Conservation (phyloP, 1,139 yeast genomes). For the Yamadazyma kanchanaburiensis region DNA sequence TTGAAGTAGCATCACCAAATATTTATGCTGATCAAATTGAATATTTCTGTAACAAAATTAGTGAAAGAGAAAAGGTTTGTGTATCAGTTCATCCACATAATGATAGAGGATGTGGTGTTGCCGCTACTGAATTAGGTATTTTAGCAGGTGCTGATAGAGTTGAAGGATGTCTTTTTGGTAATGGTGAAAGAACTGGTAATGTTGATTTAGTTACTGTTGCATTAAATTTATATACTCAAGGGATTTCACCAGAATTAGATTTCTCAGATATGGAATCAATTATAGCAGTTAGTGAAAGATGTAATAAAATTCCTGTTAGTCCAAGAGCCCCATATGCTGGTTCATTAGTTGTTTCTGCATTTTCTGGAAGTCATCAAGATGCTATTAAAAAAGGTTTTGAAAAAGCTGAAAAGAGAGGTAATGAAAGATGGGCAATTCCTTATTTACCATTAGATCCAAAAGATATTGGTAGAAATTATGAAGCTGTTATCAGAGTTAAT, state of each 20-base stretch:
- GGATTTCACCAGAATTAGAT: constrained; percentile 81
- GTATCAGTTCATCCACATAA: constrained; percentile 94
- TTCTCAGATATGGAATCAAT: constrained; percentile 79
- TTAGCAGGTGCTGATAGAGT: constrained; percentile 97
- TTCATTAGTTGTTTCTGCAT: constrained; percentile 92
- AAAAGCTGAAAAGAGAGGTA: constrained; percentile 19
- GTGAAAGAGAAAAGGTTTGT: constrained; percentile 81
- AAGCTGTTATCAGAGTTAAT: constrained; percentile 96
- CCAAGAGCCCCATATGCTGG: constrained; percentile 98
- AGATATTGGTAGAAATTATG: constrained; percentile 95
- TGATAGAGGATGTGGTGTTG: constrained; percentile 97
- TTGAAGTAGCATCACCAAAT: constrained; percentile 91
- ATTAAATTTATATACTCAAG: constrained; percentile 90
- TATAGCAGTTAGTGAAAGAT: constrained; percentile 84
- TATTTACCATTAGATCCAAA: constrained; percentile 95
- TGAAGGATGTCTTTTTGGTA: constrained; percentile 96
- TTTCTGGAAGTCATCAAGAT: constrained; percentile 96
- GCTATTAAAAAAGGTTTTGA: constrained; percentile 95
- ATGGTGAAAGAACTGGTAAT: constrained; percentile 98
- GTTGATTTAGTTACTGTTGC: constrained; percentile 94
- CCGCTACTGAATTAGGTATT: constrained; percentile 92
- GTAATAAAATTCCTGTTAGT: constrained; percentile 92
- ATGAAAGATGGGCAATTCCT: constrained; percentile 74
- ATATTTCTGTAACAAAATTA: constrained; percentile 73
- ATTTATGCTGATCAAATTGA: constrained; percentile 96